Base-by-base conservation (phyloP, 331 rosid species). In the Dryas integrifolia region DNA sequence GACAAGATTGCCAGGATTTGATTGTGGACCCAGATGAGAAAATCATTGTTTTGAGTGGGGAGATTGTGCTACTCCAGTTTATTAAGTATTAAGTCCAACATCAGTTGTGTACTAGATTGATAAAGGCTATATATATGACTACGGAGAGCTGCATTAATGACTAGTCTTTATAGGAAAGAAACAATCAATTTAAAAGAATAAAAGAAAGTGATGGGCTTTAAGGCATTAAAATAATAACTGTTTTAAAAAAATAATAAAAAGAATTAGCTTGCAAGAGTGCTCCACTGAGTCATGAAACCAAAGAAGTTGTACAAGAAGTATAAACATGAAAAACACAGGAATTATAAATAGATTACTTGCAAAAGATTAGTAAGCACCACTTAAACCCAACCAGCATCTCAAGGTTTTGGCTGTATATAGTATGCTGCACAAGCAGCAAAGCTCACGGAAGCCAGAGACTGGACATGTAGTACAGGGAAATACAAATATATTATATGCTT, bases 311-410 rank as follows among this genome's bases (percentile, higher is more conserved):
- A 35, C 13, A 48, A 9, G 26, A 9, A 18, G 53, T 7, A 18
- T 6, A 65, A 44, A 45, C 11, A 44, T 11, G 55, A 1, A 12
- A 11, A 4, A 49, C 35, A 14, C 3, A 50, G 16, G 16, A 50
- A 50, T 50, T 14, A 50, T 50, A 50, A 14, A 12, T 13, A 50
- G 55, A 50, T 50, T 50, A 50, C 8, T 50, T 14, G 48, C 48
- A 5, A 13, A 50, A 14, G 55, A 50, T 50, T 4, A 50, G 6
- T 50, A 53, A 53, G 59, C 59, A 53, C 59, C n/a, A 53, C 35
- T 53, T 66, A 26, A 62, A n/a, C 49, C 67, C 14, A 62, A 8
- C 48, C 67, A 62, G 30, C 49, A 40, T 14, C 30, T 39, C 67
- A 62, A 15, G 48, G 48, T 24, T 7, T 18, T 15, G 0, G 44